These are phyloP conservation scores for Eucalyptus paniculata DNA, from an alignment of 345 rosid species.

Conservation along the genomic window DNA sequence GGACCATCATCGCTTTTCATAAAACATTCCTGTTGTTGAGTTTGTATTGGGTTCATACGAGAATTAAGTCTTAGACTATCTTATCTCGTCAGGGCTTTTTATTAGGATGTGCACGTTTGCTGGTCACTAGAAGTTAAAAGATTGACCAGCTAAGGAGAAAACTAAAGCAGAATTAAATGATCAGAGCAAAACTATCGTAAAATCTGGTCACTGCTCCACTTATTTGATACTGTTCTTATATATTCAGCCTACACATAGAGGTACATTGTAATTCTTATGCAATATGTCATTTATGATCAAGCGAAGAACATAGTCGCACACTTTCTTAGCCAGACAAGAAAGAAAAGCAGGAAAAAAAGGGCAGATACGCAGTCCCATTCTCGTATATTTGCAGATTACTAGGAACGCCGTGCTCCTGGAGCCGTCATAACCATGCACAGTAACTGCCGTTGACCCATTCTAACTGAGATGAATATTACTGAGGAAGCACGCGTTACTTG, in stretches of 20 bases:
- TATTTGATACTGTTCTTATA: neutral
- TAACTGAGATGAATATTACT: slow-evolving; percentile 14
- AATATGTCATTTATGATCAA: neutral
- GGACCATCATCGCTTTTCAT: too few relatives aligned
- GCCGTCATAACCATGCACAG: neutral
- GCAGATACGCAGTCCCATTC: neutral
- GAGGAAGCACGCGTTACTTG: slow-evolving; percentile 44
- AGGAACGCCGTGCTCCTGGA: neutral
- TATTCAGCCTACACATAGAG: neutral
- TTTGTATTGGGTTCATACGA: too few relatives aligned
- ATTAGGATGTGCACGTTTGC: neutral
- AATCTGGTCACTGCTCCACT: neutral
- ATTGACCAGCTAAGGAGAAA: neutral
- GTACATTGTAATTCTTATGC: neutral
- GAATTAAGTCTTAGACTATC: neutral
- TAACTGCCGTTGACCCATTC: neutral
- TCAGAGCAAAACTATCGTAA: neutral
- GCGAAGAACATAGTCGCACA: neutral
- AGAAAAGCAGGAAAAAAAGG: neutral
- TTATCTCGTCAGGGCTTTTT: neutral
- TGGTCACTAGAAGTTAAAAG: neutral
- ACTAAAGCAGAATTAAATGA: too few relatives aligned
- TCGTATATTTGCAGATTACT: too few relatives aligned
- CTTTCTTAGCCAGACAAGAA: neutral
- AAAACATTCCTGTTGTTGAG: neutral